Conservation (phyloP, 306 rosid species). For the Prunus armeniaca region DNA sequence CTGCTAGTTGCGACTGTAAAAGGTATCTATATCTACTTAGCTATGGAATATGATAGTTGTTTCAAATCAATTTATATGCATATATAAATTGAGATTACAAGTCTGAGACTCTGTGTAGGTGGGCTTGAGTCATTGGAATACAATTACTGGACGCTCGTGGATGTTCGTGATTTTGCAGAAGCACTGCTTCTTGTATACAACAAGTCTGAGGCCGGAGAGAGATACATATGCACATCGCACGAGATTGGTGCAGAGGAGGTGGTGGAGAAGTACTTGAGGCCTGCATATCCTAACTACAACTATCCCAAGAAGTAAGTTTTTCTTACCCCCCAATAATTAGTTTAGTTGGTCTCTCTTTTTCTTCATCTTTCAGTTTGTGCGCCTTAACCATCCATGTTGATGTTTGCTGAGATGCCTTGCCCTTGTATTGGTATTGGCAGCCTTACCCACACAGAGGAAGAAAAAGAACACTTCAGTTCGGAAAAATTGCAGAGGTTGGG, state of each 20-base stretch:
- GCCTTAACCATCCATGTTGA: background rate
- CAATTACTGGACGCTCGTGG: constrained; percentile 30
- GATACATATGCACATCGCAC: constrained; percentile 46
- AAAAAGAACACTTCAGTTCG: constrained; percentile 12
- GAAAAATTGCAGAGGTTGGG: constrained; percentile 49
- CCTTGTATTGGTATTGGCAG: background rate
- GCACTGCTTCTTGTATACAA: constrained; percentile 46
- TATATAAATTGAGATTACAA: no score
- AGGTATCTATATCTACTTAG: constrained; percentile 27
- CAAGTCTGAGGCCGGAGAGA: constrained; percentile 44
- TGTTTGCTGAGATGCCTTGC: background rate
- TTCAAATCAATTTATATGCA: no score
- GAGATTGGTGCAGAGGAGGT: constrained; percentile 15
- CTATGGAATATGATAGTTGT: background rate
- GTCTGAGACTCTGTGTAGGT: background rate
- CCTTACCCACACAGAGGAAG: background rate
- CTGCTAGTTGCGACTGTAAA: constrained; percentile 29
- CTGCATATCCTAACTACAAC: constrained; percentile 38
- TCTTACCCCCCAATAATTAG: background rate
- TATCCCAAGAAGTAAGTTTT: constrained; percentile 43
- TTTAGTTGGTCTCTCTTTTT: background rate
- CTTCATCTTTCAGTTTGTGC: background rate
- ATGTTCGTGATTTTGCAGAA: constrained; percentile 48
- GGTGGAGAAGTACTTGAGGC: constrained; percentile 38
- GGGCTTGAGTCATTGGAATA: constrained; percentile 25